These are phyloP conservation scores for Kwoniella shandongensis DNA, from an alignment of 768 basidiomycete species.

Conservation along the genomic window DNA sequence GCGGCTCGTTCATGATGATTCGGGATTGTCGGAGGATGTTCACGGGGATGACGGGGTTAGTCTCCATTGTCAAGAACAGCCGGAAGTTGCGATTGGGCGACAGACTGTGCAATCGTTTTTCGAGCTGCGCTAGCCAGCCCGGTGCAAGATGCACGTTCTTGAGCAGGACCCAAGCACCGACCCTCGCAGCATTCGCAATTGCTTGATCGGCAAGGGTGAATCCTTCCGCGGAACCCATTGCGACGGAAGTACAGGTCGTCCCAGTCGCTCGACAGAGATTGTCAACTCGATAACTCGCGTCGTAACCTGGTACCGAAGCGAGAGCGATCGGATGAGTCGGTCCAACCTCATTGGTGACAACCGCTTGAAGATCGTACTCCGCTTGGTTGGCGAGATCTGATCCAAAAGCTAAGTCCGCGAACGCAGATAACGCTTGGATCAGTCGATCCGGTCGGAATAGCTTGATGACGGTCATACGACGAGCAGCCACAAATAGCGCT, in stretches of 20 bases:
- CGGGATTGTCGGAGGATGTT: conserved; percentile 95
- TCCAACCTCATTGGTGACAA: conserved; percentile 77
- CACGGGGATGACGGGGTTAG: conserved; percentile 88
- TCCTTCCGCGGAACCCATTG: conserved; percentile 99
- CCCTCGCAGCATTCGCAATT: conserved; percentile 84
- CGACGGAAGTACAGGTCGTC: conserved; percentile 79
- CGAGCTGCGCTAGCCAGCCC: conserved; percentile 90
- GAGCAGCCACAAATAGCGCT: conserved; percentile 72
- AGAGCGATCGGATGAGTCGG: conserved; percentile 82
- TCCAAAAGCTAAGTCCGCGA: conserved; percentile 74
- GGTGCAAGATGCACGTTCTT: conserved; percentile 98
- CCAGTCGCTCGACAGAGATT: conserved; percentile 59
- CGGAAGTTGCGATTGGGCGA: conserved; percentile 89
- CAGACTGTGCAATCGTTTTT: conserved; percentile 92
- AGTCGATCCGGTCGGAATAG: conserved; percentile 91
- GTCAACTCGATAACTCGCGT: conserved; percentile 81
- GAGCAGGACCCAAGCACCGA: conserved; percentile 92
- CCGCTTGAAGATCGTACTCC: conserved; percentile 69
- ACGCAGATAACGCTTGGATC: conserved; percentile 73
- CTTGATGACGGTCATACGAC: conserved; percentile 71
- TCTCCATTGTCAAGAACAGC: conserved; percentile 97
- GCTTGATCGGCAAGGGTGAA: conserved; percentile 94
- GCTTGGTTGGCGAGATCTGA: conserved; percentile 74
- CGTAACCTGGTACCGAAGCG: conserved; percentile 91
- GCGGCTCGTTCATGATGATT: conserved; percentile 97